Evolutionary conservation across 225 moss, liverwort and hornwort species (phyloP).

Genomic region (Physcomitrium patens): DNA sequence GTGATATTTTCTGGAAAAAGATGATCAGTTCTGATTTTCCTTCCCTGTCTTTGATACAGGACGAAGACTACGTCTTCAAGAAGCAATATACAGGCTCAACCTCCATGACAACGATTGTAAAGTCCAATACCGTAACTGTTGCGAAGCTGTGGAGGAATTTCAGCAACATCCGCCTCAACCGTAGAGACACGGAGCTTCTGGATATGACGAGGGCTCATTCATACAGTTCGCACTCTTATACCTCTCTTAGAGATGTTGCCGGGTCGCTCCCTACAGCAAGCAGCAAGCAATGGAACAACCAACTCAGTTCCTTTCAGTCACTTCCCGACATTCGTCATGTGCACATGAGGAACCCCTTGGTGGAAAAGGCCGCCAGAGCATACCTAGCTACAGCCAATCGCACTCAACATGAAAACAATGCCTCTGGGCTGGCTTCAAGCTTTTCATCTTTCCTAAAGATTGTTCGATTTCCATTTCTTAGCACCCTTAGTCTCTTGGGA

Average conservation of each 20-base stretch:
- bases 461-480: constrained; percentile 42
- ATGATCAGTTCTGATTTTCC: neutral
- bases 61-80: neutral
- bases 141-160: constrained; percentile 53
- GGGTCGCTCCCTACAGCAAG: constrained; percentile 26
- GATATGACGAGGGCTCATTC: constrained; percentile 51
- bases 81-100: neutral
- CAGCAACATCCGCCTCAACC: constrained; percentile 30
- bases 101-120: constrained; percentile 58
- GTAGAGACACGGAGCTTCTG: constrained; percentile 48
- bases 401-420: constrained; percentile 32
- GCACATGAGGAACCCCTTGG: constrained; percentile 63
- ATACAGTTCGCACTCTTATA: constrained; percentile 46
- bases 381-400: constrained; percentile 48
- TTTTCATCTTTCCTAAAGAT: constrained; percentile 49
- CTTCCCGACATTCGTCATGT: constrained; percentile 52
- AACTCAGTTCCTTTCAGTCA: constrained; percentile 43
- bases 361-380: constrained; percentile 59
- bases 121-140: constrained; percentile 34
- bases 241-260: constrained; percentile 49
- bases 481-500: constrained; percentile 40
- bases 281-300: constrained; percentile 39
- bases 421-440: constrained; percentile 33
- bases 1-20: neutral
- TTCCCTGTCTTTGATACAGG: constrained; percentile 13